Base-by-base conservation (phyloP, 352 stramenopile species). In the Pythium coloratum region DNA sequence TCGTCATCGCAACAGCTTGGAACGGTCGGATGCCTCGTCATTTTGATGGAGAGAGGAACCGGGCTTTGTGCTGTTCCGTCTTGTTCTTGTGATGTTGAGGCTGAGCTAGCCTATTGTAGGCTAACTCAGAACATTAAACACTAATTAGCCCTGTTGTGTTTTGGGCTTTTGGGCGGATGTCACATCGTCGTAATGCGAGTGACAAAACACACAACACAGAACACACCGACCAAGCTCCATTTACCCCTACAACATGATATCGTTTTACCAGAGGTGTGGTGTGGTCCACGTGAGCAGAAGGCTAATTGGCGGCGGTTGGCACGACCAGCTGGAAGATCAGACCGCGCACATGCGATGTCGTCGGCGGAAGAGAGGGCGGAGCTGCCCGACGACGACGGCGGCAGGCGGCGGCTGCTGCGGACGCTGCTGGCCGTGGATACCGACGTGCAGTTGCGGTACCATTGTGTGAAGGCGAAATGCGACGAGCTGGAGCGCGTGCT, bases 401-500 rank as follows among this genome's bases (percentile, higher is more conserved):
- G 46, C 32, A 47, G 20, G 20, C 20, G 34, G n/a, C 34, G 59
- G 34, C 59, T 72, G 20, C 36, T 67, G 3, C 55, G 24, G 0
- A 44, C 30, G 34, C 56, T 74, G 20, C 26, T 66, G 34, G 57
- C 67, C 20, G 10, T 74, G n/a, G 72, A 80, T 28, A 49, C 71
- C n/a, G 82, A 89, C 57, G 73, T 71, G 26, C 63, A 61, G 10
- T 68, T 88, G n/a, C 78, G 82, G 36, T 64, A 34, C 0, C 44
- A 70, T 14, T 38, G 75, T 12, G 24, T 81, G 34, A 69, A 73
- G 33, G 50, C 62, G 9, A 76, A 84, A 62, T 86, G 81, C 63
- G 67, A 77, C 20, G 66, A 77, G 44, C 58, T 89, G 12, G 51
- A 80, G 58, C 59, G 32, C 20, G 40, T 80, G 32, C 59, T 86